Conservation (phyloP, 1,284 basidiomycete species). For the Laetiporus sulphureus region DNA sequence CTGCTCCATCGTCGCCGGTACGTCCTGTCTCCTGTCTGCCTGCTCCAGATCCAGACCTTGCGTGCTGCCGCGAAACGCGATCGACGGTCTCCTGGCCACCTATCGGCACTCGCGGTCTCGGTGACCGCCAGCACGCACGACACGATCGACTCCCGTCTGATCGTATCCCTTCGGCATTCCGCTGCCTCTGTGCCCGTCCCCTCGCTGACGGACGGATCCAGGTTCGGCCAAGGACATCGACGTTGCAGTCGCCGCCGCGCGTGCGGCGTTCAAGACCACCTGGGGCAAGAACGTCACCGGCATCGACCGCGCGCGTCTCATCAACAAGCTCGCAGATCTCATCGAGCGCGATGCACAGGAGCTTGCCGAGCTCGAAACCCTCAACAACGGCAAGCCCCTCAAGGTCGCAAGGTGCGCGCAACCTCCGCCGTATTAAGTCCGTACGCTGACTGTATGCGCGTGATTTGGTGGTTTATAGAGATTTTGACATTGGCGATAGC, state of each 20-base stretch:
- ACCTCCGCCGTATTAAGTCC: background rate
- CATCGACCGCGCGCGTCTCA: constrained; percentile 70
- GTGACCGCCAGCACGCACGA: too few relatives aligned
- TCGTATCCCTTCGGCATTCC: background rate
- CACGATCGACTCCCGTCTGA: background rate
- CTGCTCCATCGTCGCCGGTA: constrained; percentile 64
- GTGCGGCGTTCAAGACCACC: constrained; percentile 78
- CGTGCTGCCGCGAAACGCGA: too few relatives aligned
- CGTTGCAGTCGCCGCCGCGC: constrained; percentile 76
- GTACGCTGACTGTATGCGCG: background rate
- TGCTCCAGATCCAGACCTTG: too few relatives aligned
- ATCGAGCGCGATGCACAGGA: constrained; percentile 81
- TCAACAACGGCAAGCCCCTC: constrained; percentile 85
- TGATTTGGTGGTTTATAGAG: constrained; percentile 36
- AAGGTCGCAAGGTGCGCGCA: constrained; percentile 55
- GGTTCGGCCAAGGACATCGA: constrained; percentile 77
- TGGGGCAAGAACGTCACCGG: constrained; percentile 90
- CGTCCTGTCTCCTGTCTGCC: too few relatives aligned
- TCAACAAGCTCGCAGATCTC: constrained; percentile 87
- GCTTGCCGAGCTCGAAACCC: constrained; percentile 71
- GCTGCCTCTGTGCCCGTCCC: background rate
- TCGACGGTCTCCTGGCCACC: too few relatives aligned
- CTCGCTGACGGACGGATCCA: constrained; percentile 24
- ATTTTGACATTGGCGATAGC: constrained; percentile 81
- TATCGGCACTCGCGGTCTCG: too few relatives aligned